Conservation (phyloP, 2,329 filamentous ascomycete species). For the Penicillium sp. region DNA sequence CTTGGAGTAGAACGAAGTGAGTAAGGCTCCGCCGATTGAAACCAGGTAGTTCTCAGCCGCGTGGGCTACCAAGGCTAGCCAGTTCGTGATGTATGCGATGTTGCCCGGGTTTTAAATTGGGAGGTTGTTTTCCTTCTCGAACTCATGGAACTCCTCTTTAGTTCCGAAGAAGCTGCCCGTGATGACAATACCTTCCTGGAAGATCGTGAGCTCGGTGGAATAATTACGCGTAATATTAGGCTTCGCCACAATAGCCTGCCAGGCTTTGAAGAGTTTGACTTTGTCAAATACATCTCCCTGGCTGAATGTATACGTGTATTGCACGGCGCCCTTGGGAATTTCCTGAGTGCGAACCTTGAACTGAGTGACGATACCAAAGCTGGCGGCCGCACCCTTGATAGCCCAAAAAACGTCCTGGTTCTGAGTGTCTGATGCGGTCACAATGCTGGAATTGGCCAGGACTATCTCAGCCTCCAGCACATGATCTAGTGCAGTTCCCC, state of each 20-base stretch:
- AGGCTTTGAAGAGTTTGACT: conserved; percentile 46
- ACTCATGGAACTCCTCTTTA: conserved; percentile 46
- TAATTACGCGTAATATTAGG: conserved; percentile 52
- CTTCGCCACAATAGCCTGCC: conserved; percentile 51
- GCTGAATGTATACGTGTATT: conserved; percentile 51
- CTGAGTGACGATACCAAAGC: conserved; percentile 34
- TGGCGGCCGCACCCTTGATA: conserved; percentile 31
- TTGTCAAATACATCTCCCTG: conserved; percentile 44
- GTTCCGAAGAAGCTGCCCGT: conserved; percentile 56
- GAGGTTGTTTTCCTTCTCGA: conserved; percentile 24
- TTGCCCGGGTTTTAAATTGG: conserved; percentile 15
- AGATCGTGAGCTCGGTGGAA: conserved; percentile 48
- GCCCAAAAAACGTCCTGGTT: conserved; percentile 31
- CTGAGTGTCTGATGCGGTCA: conserved; percentile 23
- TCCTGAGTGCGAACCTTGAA: conserved; percentile 33
- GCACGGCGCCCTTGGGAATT: conserved; percentile 42
- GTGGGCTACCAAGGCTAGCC: conserved; percentile 23
- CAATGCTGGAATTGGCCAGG: conserved; percentile 33
- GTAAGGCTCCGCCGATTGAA: conserved; percentile 31
- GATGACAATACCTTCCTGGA: conserved; percentile 48
- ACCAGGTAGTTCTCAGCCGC: conserved; percentile 22
- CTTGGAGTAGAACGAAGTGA: conserved; percentile 50
- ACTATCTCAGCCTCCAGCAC: conserved; percentile 45
- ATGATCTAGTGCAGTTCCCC: conserved; percentile 46
- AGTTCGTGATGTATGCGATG: conserved; percentile 23